A percentile compares a stretch with the other conserved stretches of the same genome.
Evolutionary conservation across 768 basidiomycete genomes (phyloP).

Genomic region (Fomitopsis serialis): DNA sequence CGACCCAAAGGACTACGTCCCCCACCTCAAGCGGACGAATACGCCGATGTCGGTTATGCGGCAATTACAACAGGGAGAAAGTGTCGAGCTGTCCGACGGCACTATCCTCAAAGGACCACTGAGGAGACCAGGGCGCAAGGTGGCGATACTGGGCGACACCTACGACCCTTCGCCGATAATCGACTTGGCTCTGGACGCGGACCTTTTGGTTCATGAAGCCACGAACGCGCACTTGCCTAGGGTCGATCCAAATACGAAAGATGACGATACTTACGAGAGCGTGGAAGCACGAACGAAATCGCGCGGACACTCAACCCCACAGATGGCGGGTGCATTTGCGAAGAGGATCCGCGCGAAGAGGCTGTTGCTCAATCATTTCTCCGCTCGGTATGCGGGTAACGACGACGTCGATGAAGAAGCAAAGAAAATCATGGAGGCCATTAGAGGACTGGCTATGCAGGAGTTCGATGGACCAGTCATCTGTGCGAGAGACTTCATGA

Average conservation of each 20-base stretch:
- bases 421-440: slow-evolving; percentile 55
- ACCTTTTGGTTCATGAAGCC: slow-evolving; percentile 82
- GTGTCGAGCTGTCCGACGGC: slow-evolving; percentile 62
- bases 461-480: slow-evolving; percentile 52
- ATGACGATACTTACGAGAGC: slow-evolving; percentile 50
- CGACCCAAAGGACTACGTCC: slow-evolving; percentile 59
- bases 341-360: slow-evolving; percentile 52
- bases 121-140: slow-evolving; percentile 62
- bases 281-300: slow-evolving; percentile 62
- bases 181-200: slow-evolving; percentile 55
- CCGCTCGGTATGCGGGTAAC: slow-evolving; percentile 70
- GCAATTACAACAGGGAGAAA: slow-evolving; percentile 59
- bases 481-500: slow-evolving; percentile 77
- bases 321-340: slow-evolving; percentile 84
- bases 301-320: slow-evolving; percentile 88
- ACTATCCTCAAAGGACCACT: slow-evolving; percentile 64
- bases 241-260: slow-evolving; percentile 53
- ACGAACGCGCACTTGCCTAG: slow-evolving; percentile 81
- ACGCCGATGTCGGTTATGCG: slow-evolving; percentile 65
- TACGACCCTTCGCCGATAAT: slow-evolving; percentile 69
- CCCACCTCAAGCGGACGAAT: slow-evolving; percentile 63
- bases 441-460: slow-evolving; percentile 47
- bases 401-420: slow-evolving; percentile 46
- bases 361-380: slow-evolving; percentile 83
- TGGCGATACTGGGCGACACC: slow-evolving; percentile 84